phyloP scores from a whole-genome alignment of 352 stramenopile species.

The Globisporangium recalcitrans region DNA sequence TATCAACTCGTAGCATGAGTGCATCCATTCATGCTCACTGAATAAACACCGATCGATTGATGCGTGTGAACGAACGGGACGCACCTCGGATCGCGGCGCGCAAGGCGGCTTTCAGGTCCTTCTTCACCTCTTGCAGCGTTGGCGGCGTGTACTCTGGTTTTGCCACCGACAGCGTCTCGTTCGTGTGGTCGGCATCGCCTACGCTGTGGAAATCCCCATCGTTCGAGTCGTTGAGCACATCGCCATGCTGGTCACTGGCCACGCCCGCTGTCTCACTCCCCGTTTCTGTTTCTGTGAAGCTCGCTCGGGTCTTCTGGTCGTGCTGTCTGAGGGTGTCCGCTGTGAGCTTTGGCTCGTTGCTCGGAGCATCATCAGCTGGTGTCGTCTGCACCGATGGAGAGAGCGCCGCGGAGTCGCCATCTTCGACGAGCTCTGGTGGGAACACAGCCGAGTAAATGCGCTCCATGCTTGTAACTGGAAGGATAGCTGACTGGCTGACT shows the following conservation, averaged over 20 bases:
- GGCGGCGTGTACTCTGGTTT: slow-evolving; percentile 23
- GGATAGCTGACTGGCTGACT: background rate
- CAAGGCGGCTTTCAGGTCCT: slow-evolving; percentile 40
- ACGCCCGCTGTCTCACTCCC: slow-evolving; percentile 2
- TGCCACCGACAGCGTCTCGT: slow-evolving; percentile 16
- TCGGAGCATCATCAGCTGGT: background rate
- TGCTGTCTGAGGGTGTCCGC: slow-evolving; percentile 51
- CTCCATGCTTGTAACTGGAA: slow-evolving; percentile 38
- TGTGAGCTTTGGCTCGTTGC: slow-evolving; percentile 35
- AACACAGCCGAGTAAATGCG: slow-evolving; percentile 86
- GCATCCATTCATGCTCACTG: too few species aligned
- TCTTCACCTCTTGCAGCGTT: slow-evolving; percentile 22
- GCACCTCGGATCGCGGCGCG: slow-evolving; percentile 32
- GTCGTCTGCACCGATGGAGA: background rate
- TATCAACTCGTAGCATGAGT: too few species aligned
- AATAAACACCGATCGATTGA: background rate
- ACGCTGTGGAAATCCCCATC: background rate
- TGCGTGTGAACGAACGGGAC: background rate
- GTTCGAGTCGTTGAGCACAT: background rate
- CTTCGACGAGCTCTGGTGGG: slow-evolving; percentile 28
- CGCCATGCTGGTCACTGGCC: background rate
- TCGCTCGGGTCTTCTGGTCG: slow-evolving; percentile 29
- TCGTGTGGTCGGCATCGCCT: slow-evolving; percentile 14
- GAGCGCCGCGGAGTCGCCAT: background rate
- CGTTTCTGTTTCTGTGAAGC: slow-evolving; percentile 8